These are phyloP conservation scores for Colletotrichum destructivum DNA, from an alignment of 2,329 filamentous ascomycete genomes.

Conservation along the genomic window DNA sequence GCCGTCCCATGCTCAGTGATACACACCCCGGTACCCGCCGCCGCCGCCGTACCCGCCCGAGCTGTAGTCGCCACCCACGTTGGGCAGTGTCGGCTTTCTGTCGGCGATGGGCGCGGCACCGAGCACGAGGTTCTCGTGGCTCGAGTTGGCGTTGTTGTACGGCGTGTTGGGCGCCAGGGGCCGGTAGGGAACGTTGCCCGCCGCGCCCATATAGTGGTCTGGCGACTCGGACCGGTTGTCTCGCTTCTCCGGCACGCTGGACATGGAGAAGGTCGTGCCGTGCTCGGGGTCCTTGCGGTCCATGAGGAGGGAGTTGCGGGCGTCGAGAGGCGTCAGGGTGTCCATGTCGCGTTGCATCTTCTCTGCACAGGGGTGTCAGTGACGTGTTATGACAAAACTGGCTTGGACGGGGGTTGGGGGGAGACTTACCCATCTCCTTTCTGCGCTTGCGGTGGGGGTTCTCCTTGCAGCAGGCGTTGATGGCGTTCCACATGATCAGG, in stretches of 20 bases:
- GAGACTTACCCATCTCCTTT: conserved; percentile 86
- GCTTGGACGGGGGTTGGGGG: background rate
- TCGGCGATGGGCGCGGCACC: conserved; percentile 57
- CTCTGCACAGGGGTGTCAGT: conserved; percentile 66
- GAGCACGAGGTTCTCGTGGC: conserved; percentile 56
- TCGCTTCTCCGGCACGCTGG: conserved; percentile 51
- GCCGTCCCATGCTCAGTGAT: conserved; percentile 22
- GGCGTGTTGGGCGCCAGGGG: conserved; percentile 55
- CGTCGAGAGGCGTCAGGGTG: conserved; percentile 87
- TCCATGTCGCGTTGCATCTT: conserved; percentile 84
- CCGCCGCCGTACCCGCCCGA: conserved; percentile 38
- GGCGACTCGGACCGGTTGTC: conserved; percentile 50
- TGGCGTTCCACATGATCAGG: conserved; percentile 89
- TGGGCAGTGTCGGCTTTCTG: conserved; percentile 54
- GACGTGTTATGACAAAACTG: conserved; percentile 26
- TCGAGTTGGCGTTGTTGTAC: conserved; percentile 48
- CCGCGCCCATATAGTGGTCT: conserved; percentile 50
- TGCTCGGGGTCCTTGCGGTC: conserved; percentile 60
- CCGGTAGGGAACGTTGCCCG: conserved; percentile 48
- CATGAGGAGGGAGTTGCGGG: conserved; percentile 88
- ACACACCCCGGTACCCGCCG: conserved; percentile 40
- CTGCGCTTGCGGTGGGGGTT: conserved; percentile 92
- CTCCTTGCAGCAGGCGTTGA: conserved; percentile 85
- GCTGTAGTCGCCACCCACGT: conserved; percentile 34
- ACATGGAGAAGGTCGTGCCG: conserved; percentile 60